Conservation (phyloP, 148 eudicot genomes). For the Bassia scoparia region DNA sequence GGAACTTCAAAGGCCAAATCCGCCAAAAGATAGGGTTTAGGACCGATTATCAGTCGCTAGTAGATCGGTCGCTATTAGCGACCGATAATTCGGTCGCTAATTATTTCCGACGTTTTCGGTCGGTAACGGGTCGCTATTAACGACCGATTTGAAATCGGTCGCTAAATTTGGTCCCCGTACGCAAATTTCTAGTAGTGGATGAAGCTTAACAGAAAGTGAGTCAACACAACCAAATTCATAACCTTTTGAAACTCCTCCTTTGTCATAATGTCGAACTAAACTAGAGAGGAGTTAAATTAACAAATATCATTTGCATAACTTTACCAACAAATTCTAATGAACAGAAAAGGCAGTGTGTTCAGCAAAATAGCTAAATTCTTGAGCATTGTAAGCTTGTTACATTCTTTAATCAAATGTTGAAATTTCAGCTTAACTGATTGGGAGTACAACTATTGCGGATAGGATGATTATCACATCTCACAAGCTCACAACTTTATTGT, state of each 20-base stretch:
- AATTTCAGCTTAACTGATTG: neutral
- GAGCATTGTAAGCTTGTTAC: neutral
- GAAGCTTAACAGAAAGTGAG: constrained; percentile 59
- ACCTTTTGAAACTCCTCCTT: constrained; percentile 70
- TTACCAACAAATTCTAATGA: neutral
- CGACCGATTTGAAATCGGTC: too few relatives aligned
- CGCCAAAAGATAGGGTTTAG: too few relatives aligned
- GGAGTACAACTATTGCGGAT: neutral
- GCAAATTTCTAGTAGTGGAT: too few relatives aligned
- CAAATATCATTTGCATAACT: neutral
- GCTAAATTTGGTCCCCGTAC: too few relatives aligned
- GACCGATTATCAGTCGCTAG: too few relatives aligned
- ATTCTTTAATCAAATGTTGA: neutral
- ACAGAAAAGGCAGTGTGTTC: neutral
- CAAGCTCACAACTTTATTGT: too few relatives aligned
- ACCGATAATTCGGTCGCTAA: too few relatives aligned
- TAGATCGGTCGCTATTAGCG: too few relatives aligned
- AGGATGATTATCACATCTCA: too few relatives aligned
- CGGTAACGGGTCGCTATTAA: too few relatives aligned
- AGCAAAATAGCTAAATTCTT: neutral
- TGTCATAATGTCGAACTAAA: constrained; percentile 66
- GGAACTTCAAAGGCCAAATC: too few relatives aligned
- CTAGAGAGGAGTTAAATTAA: constrained; percentile 25
- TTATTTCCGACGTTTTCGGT: too few relatives aligned
- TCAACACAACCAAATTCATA: constrained; percentile 52